phyloP scores from a whole-genome alignment of 805 yeast species.

The Yueomyces sinensis region DNA sequence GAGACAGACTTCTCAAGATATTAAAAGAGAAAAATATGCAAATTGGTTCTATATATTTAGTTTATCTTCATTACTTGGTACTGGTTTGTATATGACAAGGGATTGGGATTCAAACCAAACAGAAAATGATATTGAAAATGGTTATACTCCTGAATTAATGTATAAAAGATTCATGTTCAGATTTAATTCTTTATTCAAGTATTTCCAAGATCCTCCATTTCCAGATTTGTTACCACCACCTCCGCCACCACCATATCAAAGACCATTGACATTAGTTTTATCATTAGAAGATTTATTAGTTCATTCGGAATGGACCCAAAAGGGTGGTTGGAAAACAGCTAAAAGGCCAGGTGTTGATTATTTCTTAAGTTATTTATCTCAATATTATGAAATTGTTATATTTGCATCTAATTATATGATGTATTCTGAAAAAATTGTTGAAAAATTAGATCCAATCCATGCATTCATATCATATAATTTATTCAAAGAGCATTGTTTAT shows the following conservation, averaged over 20 bases:
- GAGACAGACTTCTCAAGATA: conserved; percentile 61
- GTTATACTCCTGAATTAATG: conserved; percentile 52
- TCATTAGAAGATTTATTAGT: conserved; percentile 82
- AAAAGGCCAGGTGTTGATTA: conserved; percentile 98
- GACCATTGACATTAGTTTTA: conserved; percentile 83
- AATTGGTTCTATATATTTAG: conserved; percentile 54
- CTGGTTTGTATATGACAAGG: conserved; percentile 59
- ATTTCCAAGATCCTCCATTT: conserved; percentile 87
- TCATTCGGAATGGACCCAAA: conserved; percentile 84
- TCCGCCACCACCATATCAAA: conserved; percentile 82
- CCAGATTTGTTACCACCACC: conserved; percentile 86
- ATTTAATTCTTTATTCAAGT: conserved; percentile 59
- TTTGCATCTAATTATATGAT: conserved; percentile 78
- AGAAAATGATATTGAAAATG: conserved; percentile 43
- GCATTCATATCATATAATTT: conserved; percentile 79
- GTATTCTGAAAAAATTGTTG: conserved; percentile 72
- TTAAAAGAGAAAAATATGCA: conserved; percentile 72
- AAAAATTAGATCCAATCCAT: conserved; percentile 85
- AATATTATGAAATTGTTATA: conserved; percentile 89
- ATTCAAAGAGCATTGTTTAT: conserved; percentile 76
- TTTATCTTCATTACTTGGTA: conserved; percentile 34
- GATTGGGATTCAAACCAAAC: conserved; percentile 78
- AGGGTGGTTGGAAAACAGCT: conserved; percentile 96
- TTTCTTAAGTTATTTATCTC: conserved; percentile 86
- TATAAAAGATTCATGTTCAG: conserved; percentile 61